phyloP scores from a whole-genome alignment of 306 rosid genomes.

The Pyrus bretschneideri region DNA sequence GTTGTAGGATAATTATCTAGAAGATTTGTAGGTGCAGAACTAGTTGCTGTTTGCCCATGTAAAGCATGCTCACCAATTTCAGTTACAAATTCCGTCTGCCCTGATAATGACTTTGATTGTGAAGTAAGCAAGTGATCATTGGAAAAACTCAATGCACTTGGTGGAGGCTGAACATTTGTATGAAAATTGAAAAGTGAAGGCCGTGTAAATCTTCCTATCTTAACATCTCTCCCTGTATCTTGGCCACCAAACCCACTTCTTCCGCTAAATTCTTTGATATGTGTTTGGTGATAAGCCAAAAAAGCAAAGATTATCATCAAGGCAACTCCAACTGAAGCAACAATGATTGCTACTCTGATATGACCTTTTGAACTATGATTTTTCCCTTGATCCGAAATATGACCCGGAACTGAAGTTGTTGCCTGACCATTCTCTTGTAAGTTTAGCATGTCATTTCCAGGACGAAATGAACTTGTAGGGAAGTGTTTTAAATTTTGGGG shows the following conservation, averaged over 20 bases:
- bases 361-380: slow-evolving; percentile 50
- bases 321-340: slow-evolving; percentile 88
- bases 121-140: slow-evolving; percentile 77
- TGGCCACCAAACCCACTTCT: slow-evolving; percentile 59
- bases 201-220: slow-evolving; percentile 53
- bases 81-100: slow-evolving; percentile 58
- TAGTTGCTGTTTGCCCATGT: slow-evolving; percentile 50
- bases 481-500: slow-evolving; percentile 63
- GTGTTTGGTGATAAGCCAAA: slow-evolving; percentile 80
- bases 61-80: slow-evolving; percentile 59
- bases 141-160: slow-evolving; percentile 74
- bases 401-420: slow-evolving; percentile 40
- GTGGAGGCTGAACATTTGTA: slow-evolving; percentile 52
- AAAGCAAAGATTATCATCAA: slow-evolving; percentile 83
- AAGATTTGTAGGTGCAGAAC: slow-evolving; percentile 53
- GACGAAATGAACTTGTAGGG: slow-evolving; percentile 58
- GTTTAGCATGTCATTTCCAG: slow-evolving; percentile 57
- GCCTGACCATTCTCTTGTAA: slow-evolving; percentile 22
- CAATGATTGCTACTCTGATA: slow-evolving; percentile 83
- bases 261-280: slow-evolving; percentile 64
- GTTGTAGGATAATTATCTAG: slow-evolving; percentile 61
- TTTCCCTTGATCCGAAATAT: slow-evolving; percentile 21
- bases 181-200: slow-evolving; percentile 79
- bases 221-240: slow-evolving; percentile 58
- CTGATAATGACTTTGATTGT: slow-evolving; percentile 70